Evolutionary conservation across 106 monocot genomes (phyloP), one percentile per base, ranked within the genome.

Genomic region (Phalaenopsis aphrodite): DNA sequence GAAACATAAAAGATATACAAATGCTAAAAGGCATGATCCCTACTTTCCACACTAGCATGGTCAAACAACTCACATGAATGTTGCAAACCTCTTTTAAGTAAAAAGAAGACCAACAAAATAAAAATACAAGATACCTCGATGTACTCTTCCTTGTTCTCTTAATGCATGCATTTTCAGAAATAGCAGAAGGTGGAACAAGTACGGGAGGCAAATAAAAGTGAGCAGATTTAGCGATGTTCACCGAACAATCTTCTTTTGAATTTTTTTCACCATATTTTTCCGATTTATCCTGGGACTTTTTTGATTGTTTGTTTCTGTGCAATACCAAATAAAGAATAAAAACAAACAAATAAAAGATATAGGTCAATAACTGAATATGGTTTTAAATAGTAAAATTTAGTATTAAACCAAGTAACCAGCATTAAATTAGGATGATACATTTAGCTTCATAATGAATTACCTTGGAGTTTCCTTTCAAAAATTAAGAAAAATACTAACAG

Each of bases 101-200:
- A 2, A 61, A n/a, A 21, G 19, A 10, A 61, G 21, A 61, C 21
- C 21, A 1, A 57, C 4, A 17, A 21, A n/a, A 3, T 12, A 3
- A 7, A n/a, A 4, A 61, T 15, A 6, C 37, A 38, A 12, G 4
- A 75, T 84, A 84, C 84, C 84, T 80, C 75, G 55, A 19, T 76
- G 15, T 52, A 55, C 76, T 84, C 49, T 76, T 84, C 68, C 80
- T 79, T 56, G 38, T 82, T 42, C 41, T 75, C 38, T 67, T 43
- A 6, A 6, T 77, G 43, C 6, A 42, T 48, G 42, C 72, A 39
- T 21, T 72, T 65, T 69, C 57, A 77, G 23, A 30, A 55, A n/a
- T 10, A 61, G 64, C 43, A 82, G 41, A 30, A 67, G 24, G 69
- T 69, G 12, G 38, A 69, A 39, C 39, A 37, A 38, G 38, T 39